A percentile compares a stretch with the other conserved stretches of the same genome.
Conservation (phyloP, 2,329 filamentous ascomycete genomes). For the Lomentospora prolificans region DNA sequence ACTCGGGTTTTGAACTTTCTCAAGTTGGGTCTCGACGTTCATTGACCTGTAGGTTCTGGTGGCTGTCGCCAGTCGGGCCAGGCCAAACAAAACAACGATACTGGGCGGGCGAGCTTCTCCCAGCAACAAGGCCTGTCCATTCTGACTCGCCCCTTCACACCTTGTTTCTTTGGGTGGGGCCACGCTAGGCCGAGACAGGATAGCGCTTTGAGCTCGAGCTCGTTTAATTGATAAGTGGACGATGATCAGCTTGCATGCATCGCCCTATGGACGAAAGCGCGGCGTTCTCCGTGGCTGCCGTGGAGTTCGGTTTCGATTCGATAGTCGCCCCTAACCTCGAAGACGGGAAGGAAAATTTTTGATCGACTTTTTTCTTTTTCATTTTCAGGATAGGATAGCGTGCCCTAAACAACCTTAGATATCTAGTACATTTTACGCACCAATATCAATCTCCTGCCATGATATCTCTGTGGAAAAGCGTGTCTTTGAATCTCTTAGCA, state of each 20-base stretch:
- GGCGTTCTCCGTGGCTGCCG: background rate
- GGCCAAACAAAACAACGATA: too few species aligned
- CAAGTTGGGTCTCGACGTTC: too few species aligned
- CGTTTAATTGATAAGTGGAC: background rate
- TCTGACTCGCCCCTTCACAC: background rate
- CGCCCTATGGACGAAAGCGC: background rate
- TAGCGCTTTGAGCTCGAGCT: slow-evolving; percentile 12
- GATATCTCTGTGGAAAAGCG: too few species aligned
- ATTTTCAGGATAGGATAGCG: background rate
- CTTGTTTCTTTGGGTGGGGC: slow-evolving; percentile 10
- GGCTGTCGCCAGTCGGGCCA: too few species aligned
- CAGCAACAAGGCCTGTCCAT: background rate
- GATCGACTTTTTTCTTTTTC: background rate
- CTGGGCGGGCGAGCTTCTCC: background rate
- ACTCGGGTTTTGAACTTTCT: too few species aligned
- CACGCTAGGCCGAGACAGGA: slow-evolving; percentile 20
- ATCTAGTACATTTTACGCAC: too few species aligned
- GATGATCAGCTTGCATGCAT: background rate
- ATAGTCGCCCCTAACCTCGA: background rate
- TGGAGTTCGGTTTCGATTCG: background rate
- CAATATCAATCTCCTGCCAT: too few species aligned
- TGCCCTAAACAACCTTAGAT: too few species aligned
- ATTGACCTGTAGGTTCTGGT: too few species aligned
- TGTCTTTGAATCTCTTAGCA: too few species aligned
- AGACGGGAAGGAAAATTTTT: too few species aligned